Conservation (phyloP, 2,329 filamentous ascomycete genomes). For the Colletotrichum trifolii region DNA sequence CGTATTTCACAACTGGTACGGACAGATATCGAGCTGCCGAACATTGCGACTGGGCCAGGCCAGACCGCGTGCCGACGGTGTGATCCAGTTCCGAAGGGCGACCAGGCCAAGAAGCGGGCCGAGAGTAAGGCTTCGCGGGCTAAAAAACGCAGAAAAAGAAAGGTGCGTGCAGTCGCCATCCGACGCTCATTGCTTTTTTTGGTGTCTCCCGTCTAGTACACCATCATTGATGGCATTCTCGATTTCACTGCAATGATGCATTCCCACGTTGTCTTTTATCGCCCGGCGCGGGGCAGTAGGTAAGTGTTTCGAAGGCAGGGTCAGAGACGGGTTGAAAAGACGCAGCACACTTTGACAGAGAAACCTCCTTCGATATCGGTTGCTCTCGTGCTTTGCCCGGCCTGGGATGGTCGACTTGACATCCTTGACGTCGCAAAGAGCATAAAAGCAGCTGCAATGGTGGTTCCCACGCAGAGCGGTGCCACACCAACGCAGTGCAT, state of each 20-base stretch:
- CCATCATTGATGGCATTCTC: conserved; percentile 23
- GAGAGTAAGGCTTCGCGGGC: conserved; percentile 28
- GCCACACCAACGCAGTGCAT: conserved; percentile 26
- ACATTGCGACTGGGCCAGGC: conserved; percentile 21
- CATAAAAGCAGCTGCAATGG: conserved; percentile 17
- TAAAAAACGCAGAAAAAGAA: background rate
- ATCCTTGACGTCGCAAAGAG: conserved; percentile 13
- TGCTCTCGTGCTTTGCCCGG: conserved; percentile 8
- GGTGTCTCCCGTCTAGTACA: conserved; percentile 29
- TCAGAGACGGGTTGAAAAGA: background rate
- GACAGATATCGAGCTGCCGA: conserved; percentile 17
- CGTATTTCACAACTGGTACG: background rate
- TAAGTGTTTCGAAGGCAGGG: too few species aligned
- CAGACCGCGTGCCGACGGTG: conserved; percentile 15
- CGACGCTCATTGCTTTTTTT: conserved; percentile 28
- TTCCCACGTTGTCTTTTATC: too few species aligned
- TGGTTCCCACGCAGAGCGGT: conserved; percentile 13
- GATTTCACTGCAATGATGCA: conserved; percentile 12
- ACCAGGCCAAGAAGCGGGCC: conserved; percentile 30
- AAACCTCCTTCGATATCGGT: conserved; percentile 2
- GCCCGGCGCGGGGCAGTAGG: too few species aligned
- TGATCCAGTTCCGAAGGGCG: conserved; percentile 27
- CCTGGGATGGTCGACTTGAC: conserved; percentile 8
- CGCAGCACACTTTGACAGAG: background rate
- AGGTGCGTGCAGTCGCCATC: conserved; percentile 24